Evolutionary conservation across 805 yeast species (phyloP), one percentile per base, ranked within the genome.

Genomic region (Metschnikowia matae): DNA sequence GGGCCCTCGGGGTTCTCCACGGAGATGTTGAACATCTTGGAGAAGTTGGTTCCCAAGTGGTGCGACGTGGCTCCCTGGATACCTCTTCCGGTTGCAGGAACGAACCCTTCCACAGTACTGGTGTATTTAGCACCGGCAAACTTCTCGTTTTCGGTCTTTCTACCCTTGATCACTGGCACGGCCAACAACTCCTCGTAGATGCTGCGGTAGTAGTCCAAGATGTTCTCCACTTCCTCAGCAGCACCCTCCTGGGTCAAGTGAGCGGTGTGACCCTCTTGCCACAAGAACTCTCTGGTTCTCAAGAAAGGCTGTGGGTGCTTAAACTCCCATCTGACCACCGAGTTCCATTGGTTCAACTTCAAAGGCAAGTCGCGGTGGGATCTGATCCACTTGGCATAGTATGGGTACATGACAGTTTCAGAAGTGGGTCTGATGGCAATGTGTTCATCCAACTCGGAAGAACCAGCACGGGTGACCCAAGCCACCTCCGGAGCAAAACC

Each of bases 191-290:
- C 96, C 73, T 85, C 84, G 71, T 94, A 94, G 54, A 94, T 79
- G 55, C 83, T 82, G 54, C 86, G 85, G 70, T 94, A 94, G 73
- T 81, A 84, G 56, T 88, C 94, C 67, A 91, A 82, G 64, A 95
- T 92, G 69, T 85, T 85, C 61, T 80, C 66, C 32, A 92, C 98
- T 75, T 94, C 98, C 52, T 75, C 75, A 53, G 80, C 78, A 32
- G 99, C 97, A 54, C 81, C 94, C 54, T 83, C 88, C 57, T 76
- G 71, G 50, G 95, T 87, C 65, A 95, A 80, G 70, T 89, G 96
- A 49, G 96, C 99, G 46, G 99, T 94, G 77, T 94, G 99, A 62
- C 99, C 99, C 77, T 94, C 99, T 77, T 94, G 99, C 99, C 99
- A 94, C 71, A 94, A 79, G 75, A 94, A 94, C 75, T 94, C 99